Conservation (phyloP, 345 rosid species). For the Citrus australasica region DNA sequence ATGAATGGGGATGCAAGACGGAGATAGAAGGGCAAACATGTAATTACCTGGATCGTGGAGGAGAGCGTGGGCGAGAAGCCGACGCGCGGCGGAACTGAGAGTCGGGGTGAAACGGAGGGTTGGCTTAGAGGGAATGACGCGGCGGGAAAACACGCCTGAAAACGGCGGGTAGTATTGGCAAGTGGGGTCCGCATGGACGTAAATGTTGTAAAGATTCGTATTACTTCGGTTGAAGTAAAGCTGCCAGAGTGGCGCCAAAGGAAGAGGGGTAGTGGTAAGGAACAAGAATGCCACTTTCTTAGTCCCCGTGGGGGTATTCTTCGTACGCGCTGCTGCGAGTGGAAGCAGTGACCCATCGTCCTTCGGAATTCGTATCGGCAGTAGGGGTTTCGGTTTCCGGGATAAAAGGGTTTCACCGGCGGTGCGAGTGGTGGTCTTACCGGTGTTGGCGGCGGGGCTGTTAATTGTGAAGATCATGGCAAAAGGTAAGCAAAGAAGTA, state of each 20-base stretch:
- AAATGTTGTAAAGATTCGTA: constrained; percentile 47
- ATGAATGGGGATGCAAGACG: constrained; percentile 66
- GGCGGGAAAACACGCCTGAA: constrained; percentile 49
- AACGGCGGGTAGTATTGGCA: constrained; percentile 39
- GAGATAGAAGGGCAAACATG: constrained; percentile 71
- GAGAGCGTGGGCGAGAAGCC: constrained; percentile 65
- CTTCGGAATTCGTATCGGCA: constrained; percentile 21
- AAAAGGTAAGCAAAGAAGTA: constrained; percentile 58
- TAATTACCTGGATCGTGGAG: constrained; percentile 49
- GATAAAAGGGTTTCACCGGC: background rate
- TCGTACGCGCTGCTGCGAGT: constrained; percentile 50
- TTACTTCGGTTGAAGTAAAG: constrained; percentile 43
- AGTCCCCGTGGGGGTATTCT: constrained; percentile 28
- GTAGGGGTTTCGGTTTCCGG: constrained; percentile 15
- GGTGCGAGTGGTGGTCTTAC: background rate
- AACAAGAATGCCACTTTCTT: constrained; percentile 74
- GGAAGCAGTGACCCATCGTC: constrained; percentile 50
- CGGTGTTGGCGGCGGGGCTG: constrained; percentile 15
- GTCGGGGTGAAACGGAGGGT: constrained; percentile 50
- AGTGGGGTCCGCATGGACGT: constrained; percentile 69
- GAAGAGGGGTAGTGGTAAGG: constrained; percentile 63
- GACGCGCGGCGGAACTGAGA: constrained; percentile 67
- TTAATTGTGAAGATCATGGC: constrained; percentile 54
- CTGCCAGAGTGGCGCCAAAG: constrained; percentile 67
- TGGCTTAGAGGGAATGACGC: constrained; percentile 56